Evolutionary conservation across 495 filamentous ascomycete species (phyloP).

Genomic region (Neurospora tetrasperma): DNA sequence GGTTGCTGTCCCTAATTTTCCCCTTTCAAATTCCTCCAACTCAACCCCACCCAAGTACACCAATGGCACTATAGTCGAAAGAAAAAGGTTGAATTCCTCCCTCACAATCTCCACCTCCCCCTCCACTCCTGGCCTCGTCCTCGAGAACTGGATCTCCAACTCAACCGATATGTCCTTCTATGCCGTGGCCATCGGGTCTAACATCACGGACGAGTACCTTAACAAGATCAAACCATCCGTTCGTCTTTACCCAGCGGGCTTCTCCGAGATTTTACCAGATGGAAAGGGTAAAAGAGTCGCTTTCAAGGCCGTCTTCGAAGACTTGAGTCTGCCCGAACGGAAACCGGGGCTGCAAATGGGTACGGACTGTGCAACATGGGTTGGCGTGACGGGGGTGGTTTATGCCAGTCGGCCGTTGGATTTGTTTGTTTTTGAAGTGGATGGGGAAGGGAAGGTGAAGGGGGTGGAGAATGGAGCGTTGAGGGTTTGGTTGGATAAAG

Average conservation of each 20-base stretch:
- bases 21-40: neutral
- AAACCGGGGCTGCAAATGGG: slow-evolving; percentile 17
- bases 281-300: slow-evolving; percentile 24
- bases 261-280: slow-evolving; percentile 19
- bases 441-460: slow-evolving; percentile 22
- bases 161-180: slow-evolving; percentile 32
- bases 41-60: neutral
- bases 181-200: slow-evolving; percentile 21
- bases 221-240: slow-evolving; percentile 16
- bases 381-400: slow-evolving; percentile 23
- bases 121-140: slow-evolving; percentile 30
- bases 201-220: slow-evolving; percentile 17
- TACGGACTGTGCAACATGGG: slow-evolving; percentile 31
- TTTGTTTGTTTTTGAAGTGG: slow-evolving; percentile 35
- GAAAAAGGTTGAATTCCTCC: slow-evolving; percentile 26
- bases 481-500: slow-evolving; percentile 24
- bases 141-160: slow-evolving; percentile 41
- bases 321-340: slow-evolving; percentile 11
- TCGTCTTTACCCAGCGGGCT: slow-evolving; percentile 32
- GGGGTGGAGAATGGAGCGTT: slow-evolving; percentile 30
- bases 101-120: slow-evolving; percentile 29
- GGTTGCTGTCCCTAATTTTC: neutral
- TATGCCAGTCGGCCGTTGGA: slow-evolving; percentile 30
- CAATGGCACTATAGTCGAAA: slow-evolving; percentile 2
- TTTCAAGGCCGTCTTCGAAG: slow-evolving; percentile 35